Base-by-base conservation (phyloP, 768 basidiomycete species). In the Coprinopsis cinerea region DNA sequence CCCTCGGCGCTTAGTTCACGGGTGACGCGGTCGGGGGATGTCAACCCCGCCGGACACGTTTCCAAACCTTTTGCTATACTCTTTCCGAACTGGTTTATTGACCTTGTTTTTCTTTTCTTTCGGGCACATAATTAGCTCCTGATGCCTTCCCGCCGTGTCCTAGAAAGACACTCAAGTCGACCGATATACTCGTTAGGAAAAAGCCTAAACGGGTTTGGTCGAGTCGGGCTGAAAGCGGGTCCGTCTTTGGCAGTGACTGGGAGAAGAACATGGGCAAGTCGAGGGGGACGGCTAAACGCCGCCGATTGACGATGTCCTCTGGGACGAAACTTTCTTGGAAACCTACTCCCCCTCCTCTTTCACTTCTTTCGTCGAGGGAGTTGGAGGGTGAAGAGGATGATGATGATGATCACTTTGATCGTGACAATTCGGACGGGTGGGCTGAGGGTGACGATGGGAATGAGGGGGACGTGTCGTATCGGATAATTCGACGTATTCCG, bases 401-500 rank as follows among this genome's bases (percentile, higher is more conserved):
- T 6, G 11, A 20, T 14, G 3, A 23, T n/a, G 23, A 14, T 25
- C 23, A 15, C 17, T 18, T 25, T 23, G 20, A 43, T n/a, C 18
- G 18, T 14, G 15, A 4, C 24, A 41, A 41, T 42, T 27, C 36
- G n/a, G 25, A 28, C 15, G 22, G 25, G 24, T 20, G 15, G 17
- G 25, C 53, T 22, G 44, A 41, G 35, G 22, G 17, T n/a, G 18
- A 28, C 51, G 42, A 9, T 46, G 53, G 10, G 52, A 55, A 32
- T 51, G 55, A 24, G 55, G 53, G 47, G 54, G 60, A 37, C 51
- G 51, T 40, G 58, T 54, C 58, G 22, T 59, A 56, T 22, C 57
- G 52, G 30, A 54, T 67, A 17, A 54, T 61, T n/a, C 60, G 61
- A 17, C 64, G 64, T 10, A 27, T 63, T 9, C 59, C 55, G 26